These are phyloP conservation scores for Cyberlindnera maritima DNA, from an alignment of 805 yeast species.

Conservation along the genomic window DNA sequence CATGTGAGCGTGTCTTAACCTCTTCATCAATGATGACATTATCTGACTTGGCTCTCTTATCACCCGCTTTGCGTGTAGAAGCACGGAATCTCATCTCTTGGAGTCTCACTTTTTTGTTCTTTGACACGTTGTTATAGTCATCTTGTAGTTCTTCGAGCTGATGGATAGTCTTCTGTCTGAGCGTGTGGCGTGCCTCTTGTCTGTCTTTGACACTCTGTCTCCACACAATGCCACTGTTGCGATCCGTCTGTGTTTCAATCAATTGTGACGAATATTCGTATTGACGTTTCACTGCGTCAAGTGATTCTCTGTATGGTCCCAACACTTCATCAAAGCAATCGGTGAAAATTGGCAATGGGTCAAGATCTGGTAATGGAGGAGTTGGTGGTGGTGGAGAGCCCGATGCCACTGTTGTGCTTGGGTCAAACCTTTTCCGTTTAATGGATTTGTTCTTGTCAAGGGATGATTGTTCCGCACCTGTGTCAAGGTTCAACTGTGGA, in stretches of 20 bases:
- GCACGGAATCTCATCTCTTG: conserved; percentile 18
- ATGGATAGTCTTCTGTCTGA: conserved; percentile 3
- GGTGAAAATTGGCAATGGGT: conserved; percentile 21
- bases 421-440: background rate
- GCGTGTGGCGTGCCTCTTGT: conserved; percentile 11
- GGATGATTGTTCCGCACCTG: conserved; percentile 11
- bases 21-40: conserved; percentile 14
- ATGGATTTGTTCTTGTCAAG: background rate
- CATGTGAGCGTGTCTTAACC: conserved; percentile 8
- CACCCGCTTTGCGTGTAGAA: conserved; percentile 21
- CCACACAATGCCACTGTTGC: conserved; percentile 23
- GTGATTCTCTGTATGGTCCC: conserved; percentile 13
- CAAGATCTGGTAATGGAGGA: conserved; percentile 15
- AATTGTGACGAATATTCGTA: conserved; percentile 20
- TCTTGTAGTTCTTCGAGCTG: conserved; percentile 9
- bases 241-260: conserved; percentile 18
- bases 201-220: conserved; percentile 20
- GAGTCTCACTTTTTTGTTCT: conserved; percentile 5
- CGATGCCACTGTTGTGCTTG: background rate
- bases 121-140: conserved; percentile 19
- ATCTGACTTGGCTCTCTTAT: conserved; percentile 16
- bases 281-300: conserved; percentile 16
- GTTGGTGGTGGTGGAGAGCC: conserved; percentile 18
- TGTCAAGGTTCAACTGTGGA: conserved; percentile 16
- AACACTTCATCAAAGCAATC: conserved; percentile 21